Evolutionary conservation across 2,329 filamentous ascomycete species (phyloP), one percentile per base, ranked within the genome.

Genomic region (Xylaria multiplex): DNA sequence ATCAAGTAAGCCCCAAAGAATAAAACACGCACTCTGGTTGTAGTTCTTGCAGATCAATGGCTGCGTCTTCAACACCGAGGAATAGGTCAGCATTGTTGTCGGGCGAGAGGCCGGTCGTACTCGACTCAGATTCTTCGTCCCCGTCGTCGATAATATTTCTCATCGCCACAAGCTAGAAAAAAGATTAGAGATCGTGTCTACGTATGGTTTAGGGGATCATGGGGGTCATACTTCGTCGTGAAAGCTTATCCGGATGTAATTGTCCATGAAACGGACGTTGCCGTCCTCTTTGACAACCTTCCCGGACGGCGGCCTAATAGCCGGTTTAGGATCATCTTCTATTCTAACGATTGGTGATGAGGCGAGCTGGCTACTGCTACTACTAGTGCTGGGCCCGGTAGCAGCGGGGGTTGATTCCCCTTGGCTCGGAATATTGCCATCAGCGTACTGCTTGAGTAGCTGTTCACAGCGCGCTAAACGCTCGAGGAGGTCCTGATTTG

Each of bases 401-500:
- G 13, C 53, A 24, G 64, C n/a, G 14, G 30, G 22, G 32, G 46
- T 42, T 1, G 48, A 30, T 32, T 61, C 58, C 19, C 30, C 57
- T 40, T 55, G 58, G 14, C 22, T 6, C 11, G 56, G 60, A 40
- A 55, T 60, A 58, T 65, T 67, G 46, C 62, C 67, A 9, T 70
- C 66, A 11, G 67, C 62, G 19, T 70, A 69, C 50, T 70, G 68
- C 55, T 67, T 68, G 2, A 71, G 62, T 6, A 71, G 69, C 64
- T 69, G 35, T 58, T 71, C 69, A 59, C 68, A 70, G 30, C 68
- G 64, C 24, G 68, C 66, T 13, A 71, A 52, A 40, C 69, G 69
- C 58, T 70, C 68, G 19, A 70, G 65, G 13, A 71, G 65, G 56
- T 70, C 68, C 60, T 71, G 68, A 11, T 71, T 69, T 6, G 66